Evolutionary conservation across 352 stramenopile species (phyloP).

Genomic region (Phytophthora aleatoria): DNA sequence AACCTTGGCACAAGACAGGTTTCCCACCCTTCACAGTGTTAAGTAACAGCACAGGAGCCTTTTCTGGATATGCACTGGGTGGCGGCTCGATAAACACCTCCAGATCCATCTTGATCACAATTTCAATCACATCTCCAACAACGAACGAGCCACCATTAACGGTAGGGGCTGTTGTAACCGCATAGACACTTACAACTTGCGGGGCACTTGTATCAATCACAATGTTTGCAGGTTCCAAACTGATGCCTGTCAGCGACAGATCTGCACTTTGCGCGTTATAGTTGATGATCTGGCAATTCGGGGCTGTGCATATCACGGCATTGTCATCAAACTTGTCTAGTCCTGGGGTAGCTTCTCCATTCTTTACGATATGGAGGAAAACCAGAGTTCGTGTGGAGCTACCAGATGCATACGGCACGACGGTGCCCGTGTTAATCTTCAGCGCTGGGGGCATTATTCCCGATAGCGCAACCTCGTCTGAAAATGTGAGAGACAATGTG

Average conservation of each 20-base stretch:
- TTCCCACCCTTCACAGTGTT: slow-evolving; percentile 55
- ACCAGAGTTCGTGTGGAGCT: slow-evolving; percentile 50
- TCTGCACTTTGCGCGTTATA: slow-evolving; percentile 57
- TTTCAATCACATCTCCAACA: slow-evolving; percentile 79
- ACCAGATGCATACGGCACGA: slow-evolving; percentile 65
- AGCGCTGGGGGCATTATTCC: slow-evolving; percentile 43
- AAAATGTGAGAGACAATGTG: slow-evolving; percentile 67
- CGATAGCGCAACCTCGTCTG: slow-evolving; percentile 73
- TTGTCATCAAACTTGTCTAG: slow-evolving; percentile 68
- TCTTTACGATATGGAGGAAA: slow-evolving; percentile 77
- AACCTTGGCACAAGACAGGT: slow-evolving; percentile 62
- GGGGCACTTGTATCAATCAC: slow-evolving; percentile 63
- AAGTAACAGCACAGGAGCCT: slow-evolving; percentile 71
- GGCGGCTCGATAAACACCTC: slow-evolving; percentile 83
- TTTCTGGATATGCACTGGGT: slow-evolving; percentile 69
- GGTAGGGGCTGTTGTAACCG: slow-evolving; percentile 48
- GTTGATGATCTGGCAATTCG: slow-evolving; percentile 65
- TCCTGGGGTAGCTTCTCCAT: slow-evolving; percentile 42
- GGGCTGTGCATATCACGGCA: slow-evolving; percentile 49
- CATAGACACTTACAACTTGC: slow-evolving; percentile 64
- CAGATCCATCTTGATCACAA: slow-evolving; percentile 76
- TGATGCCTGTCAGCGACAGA: slow-evolving; percentile 48
- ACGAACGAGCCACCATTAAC: slow-evolving; percentile 77
- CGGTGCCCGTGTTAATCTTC: slow-evolving; percentile 61
- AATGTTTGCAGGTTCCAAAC: slow-evolving; percentile 53